Evolutionary conservation across 2,329 filamentous ascomycete species (phyloP).

Genomic region (Albophoma yamanashiensis): DNA sequence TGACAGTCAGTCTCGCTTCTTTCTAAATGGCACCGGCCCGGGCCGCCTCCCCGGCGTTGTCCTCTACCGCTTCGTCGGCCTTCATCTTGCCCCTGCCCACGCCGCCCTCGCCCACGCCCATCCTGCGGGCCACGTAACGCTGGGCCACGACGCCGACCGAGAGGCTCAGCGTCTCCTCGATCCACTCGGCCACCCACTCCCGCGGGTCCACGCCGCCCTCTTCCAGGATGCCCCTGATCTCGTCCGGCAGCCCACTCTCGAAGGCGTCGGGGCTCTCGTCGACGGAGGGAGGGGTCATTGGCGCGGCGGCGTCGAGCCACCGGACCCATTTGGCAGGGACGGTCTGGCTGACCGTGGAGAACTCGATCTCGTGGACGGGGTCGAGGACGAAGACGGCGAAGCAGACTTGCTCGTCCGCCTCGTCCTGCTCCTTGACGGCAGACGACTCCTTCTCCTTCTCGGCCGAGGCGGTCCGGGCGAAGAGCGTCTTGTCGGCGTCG

Average conservation of each 20-base stretch:
- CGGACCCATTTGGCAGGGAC: constrained; percentile 78
- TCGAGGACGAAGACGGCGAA: constrained; percentile 78
- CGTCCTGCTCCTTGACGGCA: constrained; percentile 37
- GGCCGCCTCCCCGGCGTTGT: constrained; percentile 48
- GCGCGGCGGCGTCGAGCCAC: constrained; percentile 75
- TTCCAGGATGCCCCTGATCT: constrained; percentile 78
- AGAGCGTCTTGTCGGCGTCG: constrained; percentile 54
- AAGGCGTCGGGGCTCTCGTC: constrained; percentile 30
- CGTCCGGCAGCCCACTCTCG: constrained; percentile 50
- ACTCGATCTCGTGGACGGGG: constrained; percentile 83
- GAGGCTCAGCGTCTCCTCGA: constrained; percentile 75
- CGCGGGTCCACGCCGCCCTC: constrained; percentile 72
- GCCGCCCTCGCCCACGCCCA: constrained; percentile 84
- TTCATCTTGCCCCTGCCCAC: constrained; percentile 51
- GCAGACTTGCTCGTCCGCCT: constrained; percentile 51
- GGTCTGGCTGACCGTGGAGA: constrained; percentile 70
- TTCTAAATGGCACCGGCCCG: constrained; percentile 42
- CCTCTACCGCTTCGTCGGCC: constrained; percentile 43
- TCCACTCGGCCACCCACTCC: constrained; percentile 96
- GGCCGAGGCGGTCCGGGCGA: constrained; percentile 44
- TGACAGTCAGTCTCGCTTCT: constrained; percentile 2
- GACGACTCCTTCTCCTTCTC: constrained; percentile 46
- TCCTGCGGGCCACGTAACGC: constrained; percentile 84
- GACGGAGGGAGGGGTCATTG: constrained; percentile 41
- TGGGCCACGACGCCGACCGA: constrained; percentile 82